Base-by-base conservation (phyloP, 305 asterid genomes). In the Euphrasia arctica region DNA sequence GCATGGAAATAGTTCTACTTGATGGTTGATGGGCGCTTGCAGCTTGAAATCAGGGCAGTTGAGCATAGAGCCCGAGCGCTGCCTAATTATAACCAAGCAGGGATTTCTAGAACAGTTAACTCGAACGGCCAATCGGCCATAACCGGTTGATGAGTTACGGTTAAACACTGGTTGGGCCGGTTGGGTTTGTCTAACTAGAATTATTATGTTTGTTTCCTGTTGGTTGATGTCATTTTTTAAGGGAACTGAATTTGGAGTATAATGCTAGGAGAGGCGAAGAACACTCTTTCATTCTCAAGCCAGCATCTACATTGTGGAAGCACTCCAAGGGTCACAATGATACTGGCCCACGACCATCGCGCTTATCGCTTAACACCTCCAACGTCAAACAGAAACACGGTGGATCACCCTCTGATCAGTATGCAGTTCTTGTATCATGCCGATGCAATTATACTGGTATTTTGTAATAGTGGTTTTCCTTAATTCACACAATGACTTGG, bases 261-360 rank as follows among this genome's bases (percentile, higher is more conserved):
- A 58, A 70, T 76, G 69, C 95, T 95, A 93, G 99, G 95, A 90
- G 86, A 82, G 99, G 99, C 66, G 96, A 93, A 80, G 99, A 90
- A 72, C 99, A 93, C 68, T 90, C 99, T 52, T 93, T 93, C 70
- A 83, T 93, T 76, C 94, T 93, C 72, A 93, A 87, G 79, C 96
- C 96, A 57, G 85, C 86, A 66, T 73, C 88, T 68, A 78, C 93
- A n/a, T 56, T 70, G 51, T 82, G 86, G 85, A 92, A 77, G 77
- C 77, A 70, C 43, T 72, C 81, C 27, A 86, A 77, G 66, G 75
- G 76, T 71, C 72, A 66, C 58, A 72, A 54, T 65, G 80, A 76
- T 70, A 67, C 70, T 62, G 68, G 72, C 60, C 55, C 70, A 43
- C 78, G 74, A 71, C 52, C 74, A 49, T 78, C 91, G 51, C 70